phyloP scores from a whole-genome alignment of 164 flowering plant genomes.

The Santalum album region DNA sequence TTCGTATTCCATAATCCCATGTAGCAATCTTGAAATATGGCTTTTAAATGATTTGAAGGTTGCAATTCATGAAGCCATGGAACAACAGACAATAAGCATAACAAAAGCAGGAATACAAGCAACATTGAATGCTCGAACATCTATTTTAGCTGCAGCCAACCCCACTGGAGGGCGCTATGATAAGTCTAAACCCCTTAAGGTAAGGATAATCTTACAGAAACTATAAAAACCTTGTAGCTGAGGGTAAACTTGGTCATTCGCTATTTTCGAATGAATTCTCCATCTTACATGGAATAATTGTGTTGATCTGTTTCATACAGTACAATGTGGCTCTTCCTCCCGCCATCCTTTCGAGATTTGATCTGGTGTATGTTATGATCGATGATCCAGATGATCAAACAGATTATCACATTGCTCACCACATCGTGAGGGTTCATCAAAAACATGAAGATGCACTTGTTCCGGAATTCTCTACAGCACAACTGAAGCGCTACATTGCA shows the following conservation, averaged over 20 bases:
- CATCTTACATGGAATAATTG: background rate
- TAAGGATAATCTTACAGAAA: slow-evolving; percentile 17
- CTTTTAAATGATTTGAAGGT: slow-evolving; percentile 36
- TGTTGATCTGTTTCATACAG: slow-evolving; percentile 27
- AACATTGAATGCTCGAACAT: slow-evolving; percentile 90
- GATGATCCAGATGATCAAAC: slow-evolving; percentile 95
- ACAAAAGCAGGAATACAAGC: slow-evolving; percentile 99
- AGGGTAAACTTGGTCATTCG: no score
- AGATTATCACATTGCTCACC: slow-evolving; percentile 92
- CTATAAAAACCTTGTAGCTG: background rate
- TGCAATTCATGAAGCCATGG: slow-evolving; percentile 99
- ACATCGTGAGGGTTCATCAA: slow-evolving; percentile 93
- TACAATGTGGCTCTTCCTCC: slow-evolving; percentile 99
- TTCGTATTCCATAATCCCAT: background rate
- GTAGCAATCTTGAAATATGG: slow-evolving; percentile 10
- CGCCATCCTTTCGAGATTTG: slow-evolving; percentile 96
- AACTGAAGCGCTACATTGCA: slow-evolving; percentile 82
- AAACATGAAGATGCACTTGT: slow-evolving; percentile 81
- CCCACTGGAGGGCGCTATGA: slow-evolving; percentile 97
- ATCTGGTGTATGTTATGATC: slow-evolving; percentile 93
- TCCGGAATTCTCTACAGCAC: slow-evolving; percentile 75
- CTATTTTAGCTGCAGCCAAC: slow-evolving; percentile 94
- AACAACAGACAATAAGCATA: slow-evolving; percentile 95
- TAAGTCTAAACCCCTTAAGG: slow-evolving; percentile 90
- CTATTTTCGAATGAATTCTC: background rate